Percentiles rank a stretch among this genome's conserved stretches.
Conservation (phyloP, 768 basidiomycete genomes). For the Mycena chlorophos region DNA sequence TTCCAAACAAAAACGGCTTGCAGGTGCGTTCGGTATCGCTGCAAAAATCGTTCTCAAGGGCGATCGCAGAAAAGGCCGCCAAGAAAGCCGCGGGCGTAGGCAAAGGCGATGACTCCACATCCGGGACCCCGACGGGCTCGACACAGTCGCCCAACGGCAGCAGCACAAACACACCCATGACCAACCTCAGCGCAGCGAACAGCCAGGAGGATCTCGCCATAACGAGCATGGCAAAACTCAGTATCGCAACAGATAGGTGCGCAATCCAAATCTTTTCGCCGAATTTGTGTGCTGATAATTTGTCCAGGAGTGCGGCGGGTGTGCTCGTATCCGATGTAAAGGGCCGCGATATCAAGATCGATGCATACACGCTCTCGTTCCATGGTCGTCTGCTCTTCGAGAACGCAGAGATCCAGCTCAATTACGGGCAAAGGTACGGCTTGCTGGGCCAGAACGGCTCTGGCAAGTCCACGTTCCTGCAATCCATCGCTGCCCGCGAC, state of each 20-base stretch:
- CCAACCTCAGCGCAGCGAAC: slow-evolving; percentile 75
- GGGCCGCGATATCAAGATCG: slow-evolving; percentile 96
- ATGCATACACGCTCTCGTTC: slow-evolving; percentile 93
- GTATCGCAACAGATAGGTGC: slow-evolving; percentile 86
- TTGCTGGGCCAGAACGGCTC: slow-evolving; percentile 96
- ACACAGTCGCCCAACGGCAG: slow-evolving; percentile 44
- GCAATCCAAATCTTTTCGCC: slow-evolving; percentile 17
- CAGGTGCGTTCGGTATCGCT: no score
- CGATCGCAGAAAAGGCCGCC: slow-evolving; percentile 93
- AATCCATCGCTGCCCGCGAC: slow-evolving; percentile 94
- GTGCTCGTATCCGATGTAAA: slow-evolving; percentile 92
- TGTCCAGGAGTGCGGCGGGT: slow-evolving; percentile 83
- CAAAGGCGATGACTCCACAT: slow-evolving; percentile 48
- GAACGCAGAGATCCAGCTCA: slow-evolving; percentile 71
- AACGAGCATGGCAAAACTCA: slow-evolving; percentile 78
- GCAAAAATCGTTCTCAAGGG: no score
- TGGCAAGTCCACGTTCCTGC: slow-evolving; percentile 99
- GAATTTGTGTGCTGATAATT: slow-evolving; percentile 12
- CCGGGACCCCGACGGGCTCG: slow-evolving; percentile 63
- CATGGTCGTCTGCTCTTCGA: slow-evolving; percentile 84
- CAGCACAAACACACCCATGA: slow-evolving; percentile 77
- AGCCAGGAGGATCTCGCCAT: slow-evolving; percentile 77
- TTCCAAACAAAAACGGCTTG: slow-evolving; percentile 89
- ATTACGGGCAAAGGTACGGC: slow-evolving; percentile 93
- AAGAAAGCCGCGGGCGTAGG: slow-evolving; percentile 58